Evolutionary conservation across 208 protist species (phyloP), one percentile per base, ranked within the genome.

Genomic region (Trypanosoma lewisi): DNA sequence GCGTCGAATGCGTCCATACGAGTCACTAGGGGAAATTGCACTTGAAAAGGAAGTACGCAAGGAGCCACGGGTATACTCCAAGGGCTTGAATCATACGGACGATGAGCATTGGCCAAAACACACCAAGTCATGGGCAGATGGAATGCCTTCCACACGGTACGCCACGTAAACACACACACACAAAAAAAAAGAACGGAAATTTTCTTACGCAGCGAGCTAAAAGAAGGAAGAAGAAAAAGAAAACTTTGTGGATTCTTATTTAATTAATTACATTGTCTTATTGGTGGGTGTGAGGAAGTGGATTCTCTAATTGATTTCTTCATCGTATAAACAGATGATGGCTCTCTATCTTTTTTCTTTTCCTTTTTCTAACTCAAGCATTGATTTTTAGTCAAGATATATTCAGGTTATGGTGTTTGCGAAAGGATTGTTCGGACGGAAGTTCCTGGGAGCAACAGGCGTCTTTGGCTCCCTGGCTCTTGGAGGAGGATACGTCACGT

Each of bases 11-110:
- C 75, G 81, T 44, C 61, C 72, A 6, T 82, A 87, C 53, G 77
- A 89, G 36, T 95, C 88, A 6, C 54, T 92, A 1, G 56, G 67
- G 1, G 88, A 91, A 56, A 83, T 92, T 52, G 76, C 75, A n/a
- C 77, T 91, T 4, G 83, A 92, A 60, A 83, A 85, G 59, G 89
- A 92, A 67, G 63, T 89, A 33, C 77, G 83, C 25, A 82, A 85
- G 19, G 85, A 92, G 44, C 83, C 81, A n/a, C 48, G 78, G 19
- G 67, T 87, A n/a, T 71, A 83, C 50, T 25, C 67, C 4, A 70
- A 67, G 55, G 74, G 7, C 16, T 54, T 85, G 14, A 77, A 87
- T 48, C 68, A 79, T 67, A 70, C 45, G 2, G 83, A 83, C 21
- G 80, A 82, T 42, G 77, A 89, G 67, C 59, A 86, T 55, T 89